These are phyloP conservation scores for Fusarium heterosporum DNA, from an alignment of 2,329 filamentous ascomycete genomes.

Conservation along the genomic window DNA sequence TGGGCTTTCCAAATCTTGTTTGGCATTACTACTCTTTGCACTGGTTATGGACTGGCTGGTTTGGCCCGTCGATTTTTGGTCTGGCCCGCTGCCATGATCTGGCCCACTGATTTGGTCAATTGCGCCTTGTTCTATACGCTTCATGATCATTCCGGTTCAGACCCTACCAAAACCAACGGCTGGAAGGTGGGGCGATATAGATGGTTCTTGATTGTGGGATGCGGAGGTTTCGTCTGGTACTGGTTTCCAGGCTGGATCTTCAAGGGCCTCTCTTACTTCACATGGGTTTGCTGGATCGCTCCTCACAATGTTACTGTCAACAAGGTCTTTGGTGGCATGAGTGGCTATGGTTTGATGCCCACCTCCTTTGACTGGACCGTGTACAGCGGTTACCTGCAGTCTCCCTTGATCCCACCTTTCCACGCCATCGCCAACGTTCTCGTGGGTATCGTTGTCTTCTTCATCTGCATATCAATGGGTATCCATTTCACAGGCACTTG, in stretches of 20 bases:
- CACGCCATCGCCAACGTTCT: conserved; percentile 67
- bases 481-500: conserved; percentile 68
- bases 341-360: conserved; percentile 69
- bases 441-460: conserved; percentile 65
- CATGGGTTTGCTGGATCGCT: conserved; percentile 71
- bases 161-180: conserved; percentile 65
- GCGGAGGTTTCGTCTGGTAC: conserved; percentile 65
- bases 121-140: conserved; percentile 63
- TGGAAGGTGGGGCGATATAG: conserved; percentile 74
- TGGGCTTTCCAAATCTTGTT: conserved; percentile 67
- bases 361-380: conserved; percentile 68
- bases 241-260: conserved; percentile 74
- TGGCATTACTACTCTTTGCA: conserved; percentile 65
- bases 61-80: conserved; percentile 65
- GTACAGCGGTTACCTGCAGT: conserved; percentile 62
- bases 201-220: conserved; percentile 69
- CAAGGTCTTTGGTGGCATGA: conserved; percentile 70
- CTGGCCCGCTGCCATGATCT: conserved; percentile 68
- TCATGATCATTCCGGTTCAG: conserved; percentile 59
- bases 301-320: conserved; percentile 70
- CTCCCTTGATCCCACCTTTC: conserved; percentile 65
- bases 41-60: conserved; percentile 69
- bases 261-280: conserved; percentile 71
- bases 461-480: conserved; percentile 67
- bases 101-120: conserved; percentile 67